Percentiles rank a stretch among this genome's conserved stretches.
Evolutionary conservation across 345 rosid species (phyloP).

Genomic region (Rubroshorea leprosula): DNA sequence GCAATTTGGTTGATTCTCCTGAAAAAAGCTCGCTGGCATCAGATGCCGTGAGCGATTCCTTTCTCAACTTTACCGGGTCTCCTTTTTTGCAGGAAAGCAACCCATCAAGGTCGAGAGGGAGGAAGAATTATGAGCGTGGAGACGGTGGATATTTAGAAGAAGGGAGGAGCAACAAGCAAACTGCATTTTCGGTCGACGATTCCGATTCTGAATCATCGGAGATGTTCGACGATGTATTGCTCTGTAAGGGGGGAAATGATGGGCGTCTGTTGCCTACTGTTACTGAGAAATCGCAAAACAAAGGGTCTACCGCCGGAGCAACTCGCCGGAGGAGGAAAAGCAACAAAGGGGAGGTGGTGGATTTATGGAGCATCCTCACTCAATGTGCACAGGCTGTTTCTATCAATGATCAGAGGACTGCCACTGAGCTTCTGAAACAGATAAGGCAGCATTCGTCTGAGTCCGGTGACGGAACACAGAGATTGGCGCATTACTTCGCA

Average conservation of each 20-base stretch:
- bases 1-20: slow-evolving; percentile 13
- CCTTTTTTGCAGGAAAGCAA: not conserved
- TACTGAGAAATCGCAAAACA: slow-evolving; percentile 17
- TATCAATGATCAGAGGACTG: slow-evolving; percentile 25
- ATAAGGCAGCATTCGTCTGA: slow-evolving; percentile 33
- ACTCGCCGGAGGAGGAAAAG: slow-evolving; percentile 1
- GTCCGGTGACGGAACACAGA: slow-evolving; percentile 31
- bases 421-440: slow-evolving; percentile 26
- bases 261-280: not conserved
- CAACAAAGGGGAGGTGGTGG: slow-evolving; percentile 18
- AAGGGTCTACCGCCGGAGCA: slow-evolving; percentile 10
- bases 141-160: slow-evolving; percentile 27
- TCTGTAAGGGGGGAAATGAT: slow-evolving; percentile 25
- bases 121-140: slow-evolving; percentile 31
- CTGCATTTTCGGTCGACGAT: slow-evolving; percentile 36
- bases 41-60: not conserved
- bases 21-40: slow-evolving; percentile 19
- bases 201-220: slow-evolving; percentile 38
- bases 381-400: slow-evolving; percentile 32
- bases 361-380: slow-evolving; percentile 26
- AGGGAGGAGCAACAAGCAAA: slow-evolving; percentile 43
- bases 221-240: slow-evolving; percentile 40
- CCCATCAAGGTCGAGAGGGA: slow-evolving; percentile 20
- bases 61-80: not conserved
- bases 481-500: slow-evolving; percentile 38